Percentiles rank a stretch among this genome's conserved stretches.
Conservation (phyloP, 768 basidiomycete genomes). For the Inosperma sp. region DNA sequence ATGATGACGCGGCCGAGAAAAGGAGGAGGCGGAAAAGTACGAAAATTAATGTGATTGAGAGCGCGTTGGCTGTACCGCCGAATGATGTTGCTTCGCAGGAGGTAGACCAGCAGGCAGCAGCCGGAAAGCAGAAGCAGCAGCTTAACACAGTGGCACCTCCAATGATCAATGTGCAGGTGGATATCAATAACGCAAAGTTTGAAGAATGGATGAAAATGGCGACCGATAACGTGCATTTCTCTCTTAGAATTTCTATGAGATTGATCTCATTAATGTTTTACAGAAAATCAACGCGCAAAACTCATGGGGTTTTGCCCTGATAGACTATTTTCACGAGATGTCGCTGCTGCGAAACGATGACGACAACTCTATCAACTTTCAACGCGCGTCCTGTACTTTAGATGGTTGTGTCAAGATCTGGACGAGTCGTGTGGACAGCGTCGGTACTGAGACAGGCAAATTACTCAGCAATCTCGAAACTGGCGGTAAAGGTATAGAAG, state of each 20-base stretch:
- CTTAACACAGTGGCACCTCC: constrained; percentile 59
- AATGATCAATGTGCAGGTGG: constrained; percentile 58
- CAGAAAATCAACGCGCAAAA: constrained; percentile 99
- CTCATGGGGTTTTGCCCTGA: constrained; percentile 96
- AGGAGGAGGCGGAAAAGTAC: constrained; percentile 75
- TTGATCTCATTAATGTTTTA: constrained; percentile 6
- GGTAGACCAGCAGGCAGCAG: constrained; percentile 11
- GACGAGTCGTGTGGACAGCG: constrained; percentile 96
- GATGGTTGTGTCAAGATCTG: constrained; percentile 99
- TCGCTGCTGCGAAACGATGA: constrained; percentile 86
- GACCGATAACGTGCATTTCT: constrained; percentile 82
- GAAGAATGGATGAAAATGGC: constrained; percentile 99
- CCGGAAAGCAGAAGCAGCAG: constrained; percentile 56
- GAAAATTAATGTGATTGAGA: constrained; percentile 55
- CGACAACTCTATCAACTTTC: constrained; percentile 98
- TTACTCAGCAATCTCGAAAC: constrained; percentile 83
- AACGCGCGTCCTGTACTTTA: constrained; percentile 94
- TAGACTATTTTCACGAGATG: constrained; percentile 99
- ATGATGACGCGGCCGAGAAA: constrained; percentile 88
- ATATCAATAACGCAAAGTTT: constrained; percentile 89
- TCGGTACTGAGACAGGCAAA: constrained; percentile 95
- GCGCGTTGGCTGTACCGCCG: constrained; percentile 54
- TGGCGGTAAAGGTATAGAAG: constrained; percentile 48
- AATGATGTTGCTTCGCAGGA: constrained; percentile 42
- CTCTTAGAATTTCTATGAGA: constrained; percentile 9